These are phyloP conservation scores for Gastrolobium bilobum DNA, from an alignment of 306 rosid genomes.

Conservation along the genomic window DNA sequence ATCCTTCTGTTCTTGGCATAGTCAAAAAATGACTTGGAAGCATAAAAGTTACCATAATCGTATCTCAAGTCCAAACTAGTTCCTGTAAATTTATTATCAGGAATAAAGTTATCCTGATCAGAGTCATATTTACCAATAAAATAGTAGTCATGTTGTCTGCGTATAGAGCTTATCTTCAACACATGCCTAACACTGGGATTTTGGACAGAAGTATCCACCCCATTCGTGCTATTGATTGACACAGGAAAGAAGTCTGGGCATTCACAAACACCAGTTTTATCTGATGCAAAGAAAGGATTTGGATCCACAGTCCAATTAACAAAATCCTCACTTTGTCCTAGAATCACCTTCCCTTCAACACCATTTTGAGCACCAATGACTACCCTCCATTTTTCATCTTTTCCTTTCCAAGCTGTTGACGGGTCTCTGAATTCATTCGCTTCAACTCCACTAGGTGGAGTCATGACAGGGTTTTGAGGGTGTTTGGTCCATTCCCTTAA, in stretches of 20 bases:
- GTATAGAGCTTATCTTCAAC: constrained; percentile 54
- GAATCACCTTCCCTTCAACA: constrained; percentile 53
- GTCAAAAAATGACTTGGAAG: constrained; percentile 62
- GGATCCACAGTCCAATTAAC: constrained; percentile 51
- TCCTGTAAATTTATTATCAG: constrained; percentile 50
- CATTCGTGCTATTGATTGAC: constrained; percentile 39
- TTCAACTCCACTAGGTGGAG: constrained; percentile 52
- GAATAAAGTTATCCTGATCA: constrained; percentile 49
- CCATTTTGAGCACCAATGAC: constrained; percentile 58
- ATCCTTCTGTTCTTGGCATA: constrained; percentile 57
- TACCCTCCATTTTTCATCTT: constrained; percentile 57
- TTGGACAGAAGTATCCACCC: constrained; percentile 52
- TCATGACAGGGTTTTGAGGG: constrained; percentile 60
- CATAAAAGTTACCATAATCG: constrained; percentile 65
- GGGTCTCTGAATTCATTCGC: constrained; percentile 62
- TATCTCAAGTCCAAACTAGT: constrained; percentile 46
- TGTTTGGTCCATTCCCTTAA: constrained; percentile 62
- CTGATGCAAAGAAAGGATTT: constrained; percentile 47
- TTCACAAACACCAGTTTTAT: constrained; percentile 59
- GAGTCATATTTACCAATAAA: constrained; percentile 57
- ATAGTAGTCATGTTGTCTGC: constrained; percentile 45
- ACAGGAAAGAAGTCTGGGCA: constrained; percentile 74
- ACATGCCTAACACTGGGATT: constrained; percentile 53
- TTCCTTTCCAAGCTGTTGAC: constrained; percentile 67
- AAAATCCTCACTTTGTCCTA: constrained; percentile 61